Evolutionary conservation across 805 yeast genomes (phyloP), one percentile per base, ranked within the genome.

Genomic region (Pichia californica): DNA sequence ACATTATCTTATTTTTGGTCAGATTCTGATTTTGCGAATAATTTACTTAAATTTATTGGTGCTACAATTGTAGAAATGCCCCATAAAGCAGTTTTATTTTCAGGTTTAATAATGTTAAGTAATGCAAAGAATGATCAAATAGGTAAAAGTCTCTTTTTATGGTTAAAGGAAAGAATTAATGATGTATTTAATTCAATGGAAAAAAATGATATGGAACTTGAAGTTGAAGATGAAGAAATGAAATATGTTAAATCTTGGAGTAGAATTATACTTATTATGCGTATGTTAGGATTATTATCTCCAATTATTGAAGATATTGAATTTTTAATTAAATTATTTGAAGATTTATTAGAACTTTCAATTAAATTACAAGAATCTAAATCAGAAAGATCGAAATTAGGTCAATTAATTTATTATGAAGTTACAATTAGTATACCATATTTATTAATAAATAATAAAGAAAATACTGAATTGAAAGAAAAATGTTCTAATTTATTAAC

Each of bases 11-110:
- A 85, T 76, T 50, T 73, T 70, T 49, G 47, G 44, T 27, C 33
- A 15, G 81, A 81, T 43, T 80, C 76, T 46, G 70, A 70, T 40
- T 75, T 82, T 49, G 70, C 86, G 46, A 65, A 64, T 28, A 76
- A 82, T 3, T 66, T 86, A 18, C 63, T 86, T 46, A 70, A 73
- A 38, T 83, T 86, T 2, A 57, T 88, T 21, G 73, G 74, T 43
- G 86, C 95, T 2, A 74, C 85, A 35, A 70, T 83, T 10, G 64
- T 76, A 25, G 98, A 93, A 62, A 96, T 91, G 62, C 98, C 99
- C 0, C 95, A 89, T 50, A 93, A 89, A 59, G 75, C 83, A 46
- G 77, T 81, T 13, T 74, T 81, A n/a, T 62, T 91, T 45, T 74
- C 88, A 23, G 77, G 81, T 8, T 68, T 88, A 51, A 65, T 88